phyloP scores from a whole-genome alignment of 495 filamentous ascomycete species.

The Xylona heveae region DNA sequence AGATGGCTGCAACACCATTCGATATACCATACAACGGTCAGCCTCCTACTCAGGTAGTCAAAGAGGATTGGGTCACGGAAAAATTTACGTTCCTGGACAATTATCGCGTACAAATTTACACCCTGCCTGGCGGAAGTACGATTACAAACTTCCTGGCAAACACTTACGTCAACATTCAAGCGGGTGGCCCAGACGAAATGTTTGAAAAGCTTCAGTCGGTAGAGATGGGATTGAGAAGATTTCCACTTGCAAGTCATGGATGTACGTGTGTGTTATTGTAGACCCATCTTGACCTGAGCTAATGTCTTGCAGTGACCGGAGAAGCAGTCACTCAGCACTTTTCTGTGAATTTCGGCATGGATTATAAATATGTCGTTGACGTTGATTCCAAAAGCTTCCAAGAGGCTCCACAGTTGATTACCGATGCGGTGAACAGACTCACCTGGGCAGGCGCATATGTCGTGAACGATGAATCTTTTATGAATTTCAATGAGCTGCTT shows the following conservation, averaged over 20 bases:
- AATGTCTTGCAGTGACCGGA: slow-evolving; percentile 11
- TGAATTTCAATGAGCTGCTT: slow-evolving; percentile 54
- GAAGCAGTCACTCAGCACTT: slow-evolving; percentile 44
- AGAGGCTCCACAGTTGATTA: slow-evolving; percentile 34
- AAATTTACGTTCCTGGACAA: slow-evolving; percentile 13
- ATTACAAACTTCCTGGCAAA: slow-evolving; percentile 43
- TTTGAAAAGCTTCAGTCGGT: slow-evolving; percentile 35
- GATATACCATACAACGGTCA: slow-evolving; percentile 10
- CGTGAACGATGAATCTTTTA: slow-evolving; percentile 14
- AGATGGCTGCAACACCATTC: slow-evolving; percentile 14
- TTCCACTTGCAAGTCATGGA: slow-evolving; percentile 19
- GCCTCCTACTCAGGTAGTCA: slow-evolving; percentile 4
- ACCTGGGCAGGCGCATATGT: slow-evolving; percentile 38
- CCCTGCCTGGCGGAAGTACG: slow-evolving; percentile 23
- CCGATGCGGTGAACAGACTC: slow-evolving; percentile 34
- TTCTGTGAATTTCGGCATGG: slow-evolving; percentile 54
- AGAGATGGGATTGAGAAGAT: slow-evolving; percentile 38
- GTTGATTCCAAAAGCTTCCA: slow-evolving; percentile 41
- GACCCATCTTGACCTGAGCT: slow-evolving; percentile 4
- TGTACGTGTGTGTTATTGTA: slow-evolving; percentile 19
- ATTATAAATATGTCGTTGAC: slow-evolving; percentile 60
- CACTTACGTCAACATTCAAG: slow-evolving; percentile 21
- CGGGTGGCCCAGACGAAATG: slow-evolving; percentile 38
- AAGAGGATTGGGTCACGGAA: not conserved
- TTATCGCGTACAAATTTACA: slow-evolving; percentile 15